Conservation (phyloP, 1,284 basidiomycete species). For the Mycena citricolor region DNA sequence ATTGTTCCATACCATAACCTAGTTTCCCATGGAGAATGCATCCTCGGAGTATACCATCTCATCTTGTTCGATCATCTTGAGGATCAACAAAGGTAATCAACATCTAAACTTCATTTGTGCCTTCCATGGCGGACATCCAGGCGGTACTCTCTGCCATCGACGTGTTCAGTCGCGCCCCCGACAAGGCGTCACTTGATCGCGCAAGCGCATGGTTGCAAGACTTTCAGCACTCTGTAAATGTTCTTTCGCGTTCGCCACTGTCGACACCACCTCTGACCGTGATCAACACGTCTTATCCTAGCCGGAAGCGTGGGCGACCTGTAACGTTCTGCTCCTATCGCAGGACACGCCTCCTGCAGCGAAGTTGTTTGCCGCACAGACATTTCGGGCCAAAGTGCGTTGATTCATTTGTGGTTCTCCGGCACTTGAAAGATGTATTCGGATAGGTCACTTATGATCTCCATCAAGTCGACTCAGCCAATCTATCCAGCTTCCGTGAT, state of each 20-base stretch:
- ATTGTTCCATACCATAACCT: conserved; percentile 12
- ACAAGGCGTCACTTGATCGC: conserved; percentile 78
- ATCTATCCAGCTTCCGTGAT: conserved; percentile 81
- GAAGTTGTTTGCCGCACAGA: conserved; percentile 95
- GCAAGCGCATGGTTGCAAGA: conserved; percentile 93
- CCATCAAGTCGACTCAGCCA: conserved; percentile 75
- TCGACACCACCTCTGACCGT: conserved; percentile 60
- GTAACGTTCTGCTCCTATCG: conserved; percentile 85
- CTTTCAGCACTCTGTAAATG: conserved; percentile 95
- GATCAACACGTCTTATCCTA: conserved; percentile 56
- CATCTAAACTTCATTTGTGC: conserved; percentile 21
- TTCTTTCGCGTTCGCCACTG: conserved; percentile 66
- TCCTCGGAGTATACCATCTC: conserved; percentile 20
- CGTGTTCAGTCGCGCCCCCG: conserved; percentile 76
- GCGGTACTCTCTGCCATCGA: conserved; percentile 71
- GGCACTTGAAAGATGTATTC: conserved; percentile 30
- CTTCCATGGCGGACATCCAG: conserved; percentile 64
- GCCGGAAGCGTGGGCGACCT: conserved; percentile 95
- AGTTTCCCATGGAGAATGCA: conserved; percentile 16
- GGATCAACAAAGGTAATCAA: conserved; percentile 30
- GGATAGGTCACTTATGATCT: conserved; percentile 93
- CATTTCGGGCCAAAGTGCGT: conserved; percentile 90
- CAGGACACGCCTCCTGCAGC: conserved; percentile 80
- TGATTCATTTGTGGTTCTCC: conserved; percentile 15
- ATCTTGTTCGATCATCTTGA: background rate